Evolutionary conservation across 1,139 yeast species (phyloP).

Genomic region (Blastobotrys aristatus): DNA sequence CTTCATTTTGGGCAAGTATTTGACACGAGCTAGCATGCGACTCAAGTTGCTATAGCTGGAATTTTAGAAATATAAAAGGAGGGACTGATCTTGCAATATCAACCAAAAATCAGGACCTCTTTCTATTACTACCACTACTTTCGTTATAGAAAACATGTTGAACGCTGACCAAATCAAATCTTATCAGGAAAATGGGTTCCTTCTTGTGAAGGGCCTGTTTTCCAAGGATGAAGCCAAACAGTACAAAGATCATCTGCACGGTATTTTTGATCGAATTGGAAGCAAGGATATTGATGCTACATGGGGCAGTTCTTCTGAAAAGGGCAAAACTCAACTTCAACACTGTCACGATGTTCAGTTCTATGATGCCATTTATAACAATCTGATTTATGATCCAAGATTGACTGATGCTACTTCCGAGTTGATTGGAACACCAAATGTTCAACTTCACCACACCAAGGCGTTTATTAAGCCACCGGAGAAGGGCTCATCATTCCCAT

Average conservation of each 20-base stretch:
- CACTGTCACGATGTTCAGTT: constrained; percentile 4
- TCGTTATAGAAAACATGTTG: background rate
- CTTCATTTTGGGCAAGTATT: background rate
- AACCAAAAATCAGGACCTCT: background rate
- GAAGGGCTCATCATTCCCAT: constrained; percentile 2
- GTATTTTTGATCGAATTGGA: background rate
- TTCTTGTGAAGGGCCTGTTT: constrained; percentile 1
- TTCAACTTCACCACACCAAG: constrained; percentile 3
- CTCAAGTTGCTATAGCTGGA: background rate
- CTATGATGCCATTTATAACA: constrained; percentile 1
- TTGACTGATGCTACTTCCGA: constrained; percentile 3
- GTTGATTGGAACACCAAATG: constrained; percentile 1
- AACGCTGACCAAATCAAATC: constrained; percentile 2
- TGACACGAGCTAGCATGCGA: background rate
- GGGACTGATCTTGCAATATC: background rate
- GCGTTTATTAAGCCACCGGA: constrained; percentile 4
- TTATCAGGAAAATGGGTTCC: background rate
- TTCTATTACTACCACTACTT: too few relatives aligned
- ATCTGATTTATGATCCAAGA: background rate
- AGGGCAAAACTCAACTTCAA: constrained; percentile 2
- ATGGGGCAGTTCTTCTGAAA: constrained; percentile 1
- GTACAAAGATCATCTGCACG: background rate
- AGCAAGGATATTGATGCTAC: background rate
- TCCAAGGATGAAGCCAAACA: background rate
- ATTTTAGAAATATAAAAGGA: background rate